Conservation (phyloP, 1,139 yeast genomes). For the Debaryomyces sp. region DNA sequence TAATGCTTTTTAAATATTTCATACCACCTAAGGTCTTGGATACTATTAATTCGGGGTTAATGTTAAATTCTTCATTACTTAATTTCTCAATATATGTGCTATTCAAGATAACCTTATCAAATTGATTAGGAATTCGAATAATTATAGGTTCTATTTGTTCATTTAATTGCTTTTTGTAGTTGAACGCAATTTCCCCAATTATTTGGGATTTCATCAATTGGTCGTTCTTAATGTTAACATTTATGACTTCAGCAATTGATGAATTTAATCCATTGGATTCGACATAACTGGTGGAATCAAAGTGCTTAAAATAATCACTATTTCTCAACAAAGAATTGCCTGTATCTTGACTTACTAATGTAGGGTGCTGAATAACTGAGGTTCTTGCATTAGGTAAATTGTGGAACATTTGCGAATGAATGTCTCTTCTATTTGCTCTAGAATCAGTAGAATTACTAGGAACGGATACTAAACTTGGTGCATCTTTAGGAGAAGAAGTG, state of each 20-base stretch:
- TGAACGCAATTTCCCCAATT: constrained; percentile 80
- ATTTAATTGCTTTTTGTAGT: constrained; percentile 44
- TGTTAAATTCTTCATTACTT: constrained; percentile 29
- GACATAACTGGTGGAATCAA: constrained; percentile 33
- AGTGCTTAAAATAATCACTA: constrained; percentile 49
- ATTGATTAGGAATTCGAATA: constrained; percentile 34
- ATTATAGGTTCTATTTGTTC: constrained; percentile 19
- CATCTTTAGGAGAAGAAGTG: constrained; percentile 5
- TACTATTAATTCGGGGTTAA: constrained; percentile 41
- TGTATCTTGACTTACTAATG: constrained; percentile 32
- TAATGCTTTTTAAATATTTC: constrained; percentile 57
- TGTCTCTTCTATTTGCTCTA: constrained; percentile 40
- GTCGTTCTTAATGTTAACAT: constrained; percentile 73
- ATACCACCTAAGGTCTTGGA: constrained; percentile 75
- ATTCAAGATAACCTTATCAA: constrained; percentile 45
- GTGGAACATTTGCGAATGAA: constrained; percentile 58
- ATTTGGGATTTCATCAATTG: constrained; percentile 57
- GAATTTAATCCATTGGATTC: constrained; percentile 70
- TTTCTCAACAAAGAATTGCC: constrained; percentile 37
- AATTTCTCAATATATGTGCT: constrained; percentile 42
- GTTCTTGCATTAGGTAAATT: constrained; percentile 49
- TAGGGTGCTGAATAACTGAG: constrained; percentile 29
- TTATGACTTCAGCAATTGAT: constrained; percentile 80
- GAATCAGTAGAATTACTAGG: constrained; percentile 4
- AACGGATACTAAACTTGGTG: constrained; percentile 8